Conservation (phyloP, 2,329 filamentous ascomycete genomes). For the Daldinia eschscholtzii region DNA sequence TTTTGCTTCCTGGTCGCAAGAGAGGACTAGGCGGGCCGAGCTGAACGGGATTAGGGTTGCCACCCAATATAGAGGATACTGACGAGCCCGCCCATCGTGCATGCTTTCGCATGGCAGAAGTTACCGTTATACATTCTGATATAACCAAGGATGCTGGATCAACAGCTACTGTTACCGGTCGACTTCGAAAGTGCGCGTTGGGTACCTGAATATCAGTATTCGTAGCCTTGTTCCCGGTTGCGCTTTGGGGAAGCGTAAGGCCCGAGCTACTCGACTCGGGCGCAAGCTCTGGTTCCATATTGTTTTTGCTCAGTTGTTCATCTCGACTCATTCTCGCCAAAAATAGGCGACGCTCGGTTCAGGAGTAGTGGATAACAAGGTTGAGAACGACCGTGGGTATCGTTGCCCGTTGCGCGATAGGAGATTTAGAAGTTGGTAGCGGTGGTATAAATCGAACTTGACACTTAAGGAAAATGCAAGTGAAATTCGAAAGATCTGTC, state of each 20-base stretch:
- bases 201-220: conserved; percentile 47
- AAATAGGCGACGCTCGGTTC: conserved; percentile 43
- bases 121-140: conserved; percentile 98
- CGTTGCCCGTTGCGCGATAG: conserved; percentile 25
- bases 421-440: conserved; percentile 15
- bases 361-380: conserved; percentile 9
- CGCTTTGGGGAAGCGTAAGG: conserved; percentile 47
- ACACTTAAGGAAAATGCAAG: conserved; percentile 4
- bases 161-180: conserved; percentile 81
- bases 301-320: conserved; percentile 48
- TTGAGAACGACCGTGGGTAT: not conserved
- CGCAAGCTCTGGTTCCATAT: conserved; percentile 48
- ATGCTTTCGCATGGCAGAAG: conserved; percentile 97
- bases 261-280: conserved; percentile 47
- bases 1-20: conserved; percentile 58
- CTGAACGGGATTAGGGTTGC: conserved; percentile 71
- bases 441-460: conserved; percentile 10
- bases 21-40: conserved; percentile 63
- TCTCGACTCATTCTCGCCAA: conserved; percentile 55
- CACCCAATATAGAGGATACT: conserved; percentile 93
- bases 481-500: conserved; percentile 15
- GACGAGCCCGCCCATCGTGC: conserved; percentile 95
- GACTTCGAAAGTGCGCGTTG: conserved; percentile 70
- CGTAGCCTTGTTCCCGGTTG: conserved; percentile 33
- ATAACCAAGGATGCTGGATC: conserved; percentile 94